Percentiles rank a stretch among this genome's conserved stretches.
These are phyloP conservation scores for Trichosporon coremiiforme DNA, from an alignment of 1,284 basidiomycete genomes.

Conservation along the genomic window DNA sequence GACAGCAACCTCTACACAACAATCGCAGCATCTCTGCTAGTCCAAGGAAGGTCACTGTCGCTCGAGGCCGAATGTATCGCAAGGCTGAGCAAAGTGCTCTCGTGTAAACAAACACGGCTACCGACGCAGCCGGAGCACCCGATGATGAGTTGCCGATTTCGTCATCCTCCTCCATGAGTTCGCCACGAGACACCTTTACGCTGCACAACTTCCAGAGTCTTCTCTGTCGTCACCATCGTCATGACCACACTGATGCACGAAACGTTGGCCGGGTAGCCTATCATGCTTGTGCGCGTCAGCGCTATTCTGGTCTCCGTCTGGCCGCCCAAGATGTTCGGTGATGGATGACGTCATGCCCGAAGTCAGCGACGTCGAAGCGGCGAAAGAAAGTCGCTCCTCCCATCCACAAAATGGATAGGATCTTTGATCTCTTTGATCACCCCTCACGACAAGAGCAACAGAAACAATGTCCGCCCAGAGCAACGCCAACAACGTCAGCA, in stretches of 20 bases:
- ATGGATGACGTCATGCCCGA: slow-evolving; percentile 3
- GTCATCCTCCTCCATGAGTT: not conserved
- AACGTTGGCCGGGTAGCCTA: not conserved
- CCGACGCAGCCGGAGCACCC: not conserved
- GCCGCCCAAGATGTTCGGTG: not conserved
- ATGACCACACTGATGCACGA: not conserved
- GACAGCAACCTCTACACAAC: too few relatives aligned
- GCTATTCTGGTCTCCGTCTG: not conserved
- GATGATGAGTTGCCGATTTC: not conserved
- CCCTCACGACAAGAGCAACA: not conserved
- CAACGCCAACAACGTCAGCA: not conserved
- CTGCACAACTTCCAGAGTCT: not conserved
- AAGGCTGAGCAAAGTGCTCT: too few relatives aligned
- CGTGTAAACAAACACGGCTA: not conserved
- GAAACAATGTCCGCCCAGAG: slow-evolving; percentile 1
- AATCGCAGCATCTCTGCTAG: too few relatives aligned
- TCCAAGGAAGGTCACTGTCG: too few relatives aligned
- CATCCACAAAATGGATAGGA: not conserved
- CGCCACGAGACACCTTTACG: not conserved
- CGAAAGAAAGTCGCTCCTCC: not conserved
- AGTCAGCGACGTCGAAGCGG: not conserved
- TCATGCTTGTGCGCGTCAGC: not conserved
- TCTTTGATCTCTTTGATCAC: too few relatives aligned
- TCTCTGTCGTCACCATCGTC: not conserved
- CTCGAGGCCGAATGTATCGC: too few relatives aligned